Conservation (phyloP, 164 flowering plant genomes). For the Chimonanthus salicifolius region DNA sequence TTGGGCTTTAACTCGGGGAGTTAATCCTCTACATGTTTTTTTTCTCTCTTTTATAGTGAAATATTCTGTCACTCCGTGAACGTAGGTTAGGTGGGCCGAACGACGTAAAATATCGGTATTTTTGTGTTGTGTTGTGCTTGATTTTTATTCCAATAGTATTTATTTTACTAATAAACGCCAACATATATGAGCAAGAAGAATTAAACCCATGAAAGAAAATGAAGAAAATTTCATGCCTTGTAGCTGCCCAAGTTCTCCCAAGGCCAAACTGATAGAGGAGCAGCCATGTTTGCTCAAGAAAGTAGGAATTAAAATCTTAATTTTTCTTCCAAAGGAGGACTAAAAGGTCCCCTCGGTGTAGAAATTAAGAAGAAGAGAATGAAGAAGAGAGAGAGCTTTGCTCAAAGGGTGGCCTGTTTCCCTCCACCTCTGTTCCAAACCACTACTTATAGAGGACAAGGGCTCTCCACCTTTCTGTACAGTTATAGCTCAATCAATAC, state of each 20-base stretch:
- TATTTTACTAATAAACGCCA: too few relatives aligned
- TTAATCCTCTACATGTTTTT: too few relatives aligned
- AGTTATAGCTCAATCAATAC: too few relatives aligned
- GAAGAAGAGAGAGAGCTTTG: background rate
- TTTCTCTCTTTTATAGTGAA: too few relatives aligned
- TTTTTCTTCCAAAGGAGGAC: background rate
- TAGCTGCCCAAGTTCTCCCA: slow-evolving; percentile 27
- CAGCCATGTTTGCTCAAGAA: slow-evolving; percentile 16
- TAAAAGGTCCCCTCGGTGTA: background rate
- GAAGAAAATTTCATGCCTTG: slow-evolving; percentile 12
- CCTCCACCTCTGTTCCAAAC: background rate
- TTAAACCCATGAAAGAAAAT: background rate
- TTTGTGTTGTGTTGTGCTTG: too few relatives aligned
- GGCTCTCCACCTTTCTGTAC: too few relatives aligned
- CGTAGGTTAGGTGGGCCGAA: too few relatives aligned
- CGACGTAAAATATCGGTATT: too few relatives aligned
- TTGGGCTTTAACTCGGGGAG: too few relatives aligned
- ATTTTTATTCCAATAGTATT: too few relatives aligned
- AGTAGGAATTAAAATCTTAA: background rate
- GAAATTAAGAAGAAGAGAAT: background rate
- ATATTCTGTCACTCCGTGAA: too few relatives aligned
- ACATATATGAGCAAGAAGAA: background rate
- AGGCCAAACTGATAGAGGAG: slow-evolving; percentile 23
- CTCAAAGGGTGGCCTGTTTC: background rate
- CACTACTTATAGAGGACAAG: too few relatives aligned